Percentiles rank a stretch among this genome's conserved stretches.
These are phyloP conservation scores for Prunus mongolica DNA, from an alignment of 306 rosid species.

Conservation along the genomic window DNA sequence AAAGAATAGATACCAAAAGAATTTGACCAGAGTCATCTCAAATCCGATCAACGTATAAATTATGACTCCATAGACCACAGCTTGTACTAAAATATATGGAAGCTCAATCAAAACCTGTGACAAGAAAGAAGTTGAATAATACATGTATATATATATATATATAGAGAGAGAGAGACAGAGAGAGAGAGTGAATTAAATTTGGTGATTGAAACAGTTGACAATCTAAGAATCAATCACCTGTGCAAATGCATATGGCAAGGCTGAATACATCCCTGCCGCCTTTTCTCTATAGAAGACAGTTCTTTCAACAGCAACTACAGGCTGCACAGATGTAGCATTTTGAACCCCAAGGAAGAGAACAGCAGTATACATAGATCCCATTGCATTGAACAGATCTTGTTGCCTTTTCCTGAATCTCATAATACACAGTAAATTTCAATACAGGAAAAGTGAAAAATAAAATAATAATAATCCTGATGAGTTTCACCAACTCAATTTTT, in stretches of 20 bases:
- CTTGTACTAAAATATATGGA: conserved; percentile 57
- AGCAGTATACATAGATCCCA: conserved; percentile 71
- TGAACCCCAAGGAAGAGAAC: conserved; percentile 62
- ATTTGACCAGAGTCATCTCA: conserved; percentile 48
- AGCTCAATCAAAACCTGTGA: conserved; percentile 64
- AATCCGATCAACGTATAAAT: conserved; percentile 85
- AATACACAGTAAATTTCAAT: background rate
- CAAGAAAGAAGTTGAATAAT: background rate
- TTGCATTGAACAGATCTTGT: conserved; percentile 55
- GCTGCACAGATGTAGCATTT: conserved; percentile 61
- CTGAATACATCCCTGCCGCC: conserved; percentile 87
- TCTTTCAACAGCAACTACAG: conserved; percentile 76
- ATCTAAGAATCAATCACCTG: conserved; percentile 34
- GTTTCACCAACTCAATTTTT: background rate
- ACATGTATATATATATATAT: too few relatives aligned
- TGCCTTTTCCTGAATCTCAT: conserved; percentile 30
- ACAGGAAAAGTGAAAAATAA: background rate
- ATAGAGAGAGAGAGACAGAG: too few relatives aligned
- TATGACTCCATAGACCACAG: conserved; percentile 44
- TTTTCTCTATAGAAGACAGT: conserved; percentile 76
- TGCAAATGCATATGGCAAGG: conserved; percentile 67
- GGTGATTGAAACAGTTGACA: background rate
- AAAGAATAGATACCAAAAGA: conserved; percentile 73
- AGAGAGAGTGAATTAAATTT: too few relatives aligned
- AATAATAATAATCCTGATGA: background rate